Base-by-base conservation (phyloP, 225 moss, liverwort and hornwort genomes). In the Rhytidiadelphus loreus region DNA sequence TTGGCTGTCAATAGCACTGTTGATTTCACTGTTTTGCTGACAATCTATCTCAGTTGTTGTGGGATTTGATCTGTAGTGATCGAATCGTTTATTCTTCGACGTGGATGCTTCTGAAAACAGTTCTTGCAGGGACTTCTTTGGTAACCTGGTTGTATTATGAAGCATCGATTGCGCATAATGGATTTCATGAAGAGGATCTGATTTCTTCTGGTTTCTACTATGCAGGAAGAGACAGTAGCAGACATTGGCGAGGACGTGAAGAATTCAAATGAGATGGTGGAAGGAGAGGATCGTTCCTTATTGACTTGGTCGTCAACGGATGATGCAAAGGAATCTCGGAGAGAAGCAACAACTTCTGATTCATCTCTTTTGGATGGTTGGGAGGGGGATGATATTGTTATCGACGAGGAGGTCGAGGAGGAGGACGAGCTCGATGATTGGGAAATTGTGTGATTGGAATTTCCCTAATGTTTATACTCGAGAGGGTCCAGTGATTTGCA, bases 291-390 rank as follows among this genome's bases (percentile, higher is more conserved):
- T 80, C 69, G 77, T 77, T 76, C 56, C 46, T 83, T 83, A 44
- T 69, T 87, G 90, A 70, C 87, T 59, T 87, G 90, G 91, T 90
- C 81, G 59, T 82, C 90, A 56, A 83, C 89, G 41, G 94, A 93
- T 80, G 90, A 90, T 77, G 89, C 62, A 50, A 92, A 89, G 89
- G 88, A 92, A 65, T 86, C 87, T 87, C 89, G 68, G 89, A 90
- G 79, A 85, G 82, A 85, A 57, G 81, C 71, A 58, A 35, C 82
- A 61, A 76, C 76, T 37, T 87, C 86, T 62, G 91, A 92, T 81
- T 87, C 94, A n/a, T 90, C 91, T 53, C 83, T 91, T 89, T 86
- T 94, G 91, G 94, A 94, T 89, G 94, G 94, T 84, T 94, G 94
- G 94, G 92, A 94, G 72, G 92, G 94, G 57, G 91, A 93, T 86